Evolutionary conservation across 768 basidiomycete genomes (phyloP), one percentile per base, ranked within the genome.

Genomic region (Lactifluus subvellereus): DNA sequence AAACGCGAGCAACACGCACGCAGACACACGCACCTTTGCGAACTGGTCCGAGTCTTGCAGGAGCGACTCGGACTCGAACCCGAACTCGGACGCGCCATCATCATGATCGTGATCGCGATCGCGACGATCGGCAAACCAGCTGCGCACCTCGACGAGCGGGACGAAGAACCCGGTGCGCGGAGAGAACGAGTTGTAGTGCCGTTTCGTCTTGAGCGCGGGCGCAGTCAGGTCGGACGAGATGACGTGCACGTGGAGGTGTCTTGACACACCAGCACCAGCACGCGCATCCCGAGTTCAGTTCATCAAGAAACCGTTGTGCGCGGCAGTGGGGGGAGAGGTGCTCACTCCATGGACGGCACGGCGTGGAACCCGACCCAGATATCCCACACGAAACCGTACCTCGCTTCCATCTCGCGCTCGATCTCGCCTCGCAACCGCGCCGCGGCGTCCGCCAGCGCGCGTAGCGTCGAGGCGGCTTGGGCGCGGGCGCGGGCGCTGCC

Each of bases 121-220:
- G 33, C 50, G 47, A 2, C 30, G 48, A 35, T 51, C 43, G 55
- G 88, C 88, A 63, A 91, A 87, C 92, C 92, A 94, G 2, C 81
- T 79, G 49, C 90, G 75, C n/a, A 96, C 87, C 10, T 91, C 84
- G 55, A 84, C 79, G 18, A 94, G 74, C 64, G 85, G 82, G 3
- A 95, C 70, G 74, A 96, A 95, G 75, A 92, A 96, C 1, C 90
- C 92, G 20, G 82, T 77, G 53, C 83, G 82, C 0, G 94, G 94
- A 69, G 89, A 87, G 75, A 95, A 97, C 6, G 91, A 89, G 69
- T 95, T 94, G 74, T 92, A 90, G 67, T 97, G 94, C 70, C 88
- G 90, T 78, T 96, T 97, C 59, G 78, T 82, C 75, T 94, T 96
- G 77, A 95, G 74, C 56, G 74, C 76, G 9, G 83, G 79, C 0